These are phyloP conservation scores for Solanum chmielewskii DNA, from an alignment of 257 asterid genomes.

Conservation along the genomic window DNA sequence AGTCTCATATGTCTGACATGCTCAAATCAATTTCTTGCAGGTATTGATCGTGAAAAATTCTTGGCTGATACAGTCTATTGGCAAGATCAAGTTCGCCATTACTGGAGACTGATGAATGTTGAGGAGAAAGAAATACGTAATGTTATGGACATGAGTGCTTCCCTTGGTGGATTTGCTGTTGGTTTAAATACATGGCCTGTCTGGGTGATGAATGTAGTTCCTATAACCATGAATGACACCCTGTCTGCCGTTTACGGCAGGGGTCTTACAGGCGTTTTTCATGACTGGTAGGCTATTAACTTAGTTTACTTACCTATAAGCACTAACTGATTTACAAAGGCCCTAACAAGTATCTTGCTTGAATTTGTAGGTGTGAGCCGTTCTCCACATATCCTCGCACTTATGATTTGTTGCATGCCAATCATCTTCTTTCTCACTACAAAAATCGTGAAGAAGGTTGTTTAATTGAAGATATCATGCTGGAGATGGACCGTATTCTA, in stretches of 20 bases:
- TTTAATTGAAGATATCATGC: constrained; percentile 69
- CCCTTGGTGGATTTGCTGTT: constrained; percentile 87
- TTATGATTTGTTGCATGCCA: constrained; percentile 50
- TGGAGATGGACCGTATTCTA: constrained; percentile 89
- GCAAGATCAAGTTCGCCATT: constrained; percentile 97
- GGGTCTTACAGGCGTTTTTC: constrained; percentile 74
- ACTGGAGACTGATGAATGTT: constrained; percentile 81
- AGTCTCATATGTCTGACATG: background rate
- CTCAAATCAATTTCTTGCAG: constrained; percentile 22
- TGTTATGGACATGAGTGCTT: constrained; percentile 89
- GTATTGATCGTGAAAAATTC: constrained; percentile 45
- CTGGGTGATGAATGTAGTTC: constrained; percentile 87
- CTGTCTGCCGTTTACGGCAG: constrained; percentile 71
- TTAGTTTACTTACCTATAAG: background rate
- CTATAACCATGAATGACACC: constrained; percentile 50
- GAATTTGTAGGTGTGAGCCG: constrained; percentile 66
- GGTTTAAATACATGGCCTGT: constrained; percentile 82
- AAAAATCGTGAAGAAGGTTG: constrained; percentile 56
- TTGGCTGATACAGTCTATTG: constrained; percentile 73
- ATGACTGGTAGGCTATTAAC: constrained; percentile 59
- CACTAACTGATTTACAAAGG: background rate
- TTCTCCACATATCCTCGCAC: constrained; percentile 96
- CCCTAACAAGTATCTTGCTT: background rate
- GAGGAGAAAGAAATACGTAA: constrained; percentile 64
- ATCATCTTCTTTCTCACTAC: constrained; percentile 54